These are phyloP conservation scores for Zygotorulaspora danielsina DNA, from an alignment of 805 yeast species.

Conservation along the genomic window DNA sequence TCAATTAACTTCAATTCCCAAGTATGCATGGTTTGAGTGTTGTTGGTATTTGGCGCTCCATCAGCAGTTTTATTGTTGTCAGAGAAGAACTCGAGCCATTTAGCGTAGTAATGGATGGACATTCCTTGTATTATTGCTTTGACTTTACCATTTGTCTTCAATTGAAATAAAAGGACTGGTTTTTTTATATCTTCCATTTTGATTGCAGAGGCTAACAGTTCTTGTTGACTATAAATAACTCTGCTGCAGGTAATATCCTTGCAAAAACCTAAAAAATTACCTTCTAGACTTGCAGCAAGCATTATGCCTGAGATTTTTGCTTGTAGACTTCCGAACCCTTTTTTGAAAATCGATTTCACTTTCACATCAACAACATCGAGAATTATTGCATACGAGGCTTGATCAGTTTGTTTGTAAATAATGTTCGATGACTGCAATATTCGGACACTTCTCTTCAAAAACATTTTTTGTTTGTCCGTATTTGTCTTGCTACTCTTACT, in stretches of 20 bases:
- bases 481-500: background rate
- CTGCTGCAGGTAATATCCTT: constrained; percentile 17
- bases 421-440: constrained; percentile 27
- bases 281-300: constrained; percentile 16
- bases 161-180: constrained; percentile 42
- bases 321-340: constrained; percentile 21
- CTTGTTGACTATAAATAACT: constrained; percentile 12
- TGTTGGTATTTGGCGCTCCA: background rate
- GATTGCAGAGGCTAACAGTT: constrained; percentile 35
- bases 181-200: constrained; percentile 35
- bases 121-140: constrained; percentile 47
- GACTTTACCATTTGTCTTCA: constrained; percentile 35
- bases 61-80: background rate
- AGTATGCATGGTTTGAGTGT: constrained; percentile 3
- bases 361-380: constrained; percentile 14
- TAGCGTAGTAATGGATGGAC: constrained; percentile 53
- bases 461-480: constrained; percentile 5
- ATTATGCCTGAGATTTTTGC: constrained; percentile 10
- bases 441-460: constrained; percentile 27
- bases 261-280: constrained; percentile 13
- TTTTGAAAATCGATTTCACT: constrained; percentile 12
- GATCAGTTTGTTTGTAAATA: constrained; percentile 19
- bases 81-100: constrained; percentile 43
- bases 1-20: constrained; percentile 40
- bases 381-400: constrained; percentile 17